phyloP scores from a whole-genome alignment of 2,329 filamentous ascomycete species.

The Graphiopsis chlorocephala region DNA sequence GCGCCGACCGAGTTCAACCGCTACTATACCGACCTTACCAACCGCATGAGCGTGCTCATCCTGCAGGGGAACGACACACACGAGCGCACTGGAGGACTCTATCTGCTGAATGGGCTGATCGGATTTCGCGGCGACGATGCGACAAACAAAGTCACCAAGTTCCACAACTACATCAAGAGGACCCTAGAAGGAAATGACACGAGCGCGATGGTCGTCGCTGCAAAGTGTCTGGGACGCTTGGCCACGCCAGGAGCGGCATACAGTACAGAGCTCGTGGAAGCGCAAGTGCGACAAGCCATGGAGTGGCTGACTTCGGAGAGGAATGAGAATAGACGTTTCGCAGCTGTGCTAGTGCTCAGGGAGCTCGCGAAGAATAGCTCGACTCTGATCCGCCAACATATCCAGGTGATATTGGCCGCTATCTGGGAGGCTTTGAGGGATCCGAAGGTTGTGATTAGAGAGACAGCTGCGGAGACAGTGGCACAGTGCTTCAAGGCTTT shows the following conservation, averaged over 20 bases:
- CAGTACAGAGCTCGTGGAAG: slow-evolving; percentile 93
- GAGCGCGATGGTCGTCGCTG: slow-evolving; percentile 84
- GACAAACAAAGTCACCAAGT: slow-evolving; percentile 89
- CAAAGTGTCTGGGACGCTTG: slow-evolving; percentile 82
- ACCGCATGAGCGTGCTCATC: slow-evolving; percentile 69
- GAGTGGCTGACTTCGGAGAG: slow-evolving; percentile 97
- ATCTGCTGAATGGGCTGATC: slow-evolving; percentile 87
- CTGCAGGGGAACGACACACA: slow-evolving; percentile 81
- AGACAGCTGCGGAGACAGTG: slow-evolving; percentile 87
- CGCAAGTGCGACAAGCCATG: slow-evolving; percentile 91
- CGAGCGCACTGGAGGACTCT: slow-evolving; percentile 87
- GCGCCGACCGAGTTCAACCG: slow-evolving; percentile 73
- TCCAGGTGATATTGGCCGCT: slow-evolving; percentile 90
- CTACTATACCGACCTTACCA: slow-evolving; percentile 64
- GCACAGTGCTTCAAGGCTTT: slow-evolving; percentile 96
- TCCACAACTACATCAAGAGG: slow-evolving; percentile 83
- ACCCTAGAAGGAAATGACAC: slow-evolving; percentile 89
- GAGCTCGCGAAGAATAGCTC: slow-evolving; percentile 91
- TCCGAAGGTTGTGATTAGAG: slow-evolving; percentile 83
- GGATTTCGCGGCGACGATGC: slow-evolving; percentile 95
- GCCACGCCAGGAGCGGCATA: slow-evolving; percentile 90
- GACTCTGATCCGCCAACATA: slow-evolving; percentile 92
- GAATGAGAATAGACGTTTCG: slow-evolving; percentile 88
- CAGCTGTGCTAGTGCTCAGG: slow-evolving; percentile 83
- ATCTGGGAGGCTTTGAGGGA: slow-evolving; percentile 95